phyloP scores from a whole-genome alignment of 2,329 filamentous ascomycete species.

The Paecilomyces dactylethromorphus region DNA sequence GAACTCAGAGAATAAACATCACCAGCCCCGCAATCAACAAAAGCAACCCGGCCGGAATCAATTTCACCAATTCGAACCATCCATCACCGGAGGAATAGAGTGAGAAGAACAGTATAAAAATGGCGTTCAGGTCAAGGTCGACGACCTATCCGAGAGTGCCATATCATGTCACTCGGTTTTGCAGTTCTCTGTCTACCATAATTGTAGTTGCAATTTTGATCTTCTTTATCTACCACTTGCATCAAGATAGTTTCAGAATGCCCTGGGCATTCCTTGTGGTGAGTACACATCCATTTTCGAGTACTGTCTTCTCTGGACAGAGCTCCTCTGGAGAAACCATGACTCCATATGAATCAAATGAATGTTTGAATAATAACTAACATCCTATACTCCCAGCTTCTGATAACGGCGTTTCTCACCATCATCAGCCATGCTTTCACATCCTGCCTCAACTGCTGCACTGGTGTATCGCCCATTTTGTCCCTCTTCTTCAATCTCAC shows the following conservation, averaged over 20 bases:
- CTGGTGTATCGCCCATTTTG: conserved; percentile 46
- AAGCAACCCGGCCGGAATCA: neutral
- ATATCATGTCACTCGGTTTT: conserved; percentile 33
- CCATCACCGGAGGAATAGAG: neutral
- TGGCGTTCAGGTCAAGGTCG: conserved; percentile 26
- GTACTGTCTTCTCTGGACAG: neutral
- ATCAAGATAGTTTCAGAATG: conserved; percentile 44
- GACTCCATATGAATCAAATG: neutral
- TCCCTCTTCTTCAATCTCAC: conserved; percentile 45
- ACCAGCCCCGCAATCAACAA: neutral
- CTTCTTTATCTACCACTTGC: conserved; percentile 51
- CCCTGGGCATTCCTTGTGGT: conserved; percentile 58
- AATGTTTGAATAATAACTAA: neutral
- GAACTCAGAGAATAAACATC: neutral
- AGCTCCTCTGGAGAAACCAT: neutral
- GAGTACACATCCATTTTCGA: conserved; percentile 15
- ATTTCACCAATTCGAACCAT: neutral
- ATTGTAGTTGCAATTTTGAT: conserved; percentile 49
- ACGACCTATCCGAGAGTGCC: conserved; percentile 30
- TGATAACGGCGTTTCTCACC: conserved; percentile 46
- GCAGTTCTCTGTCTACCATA: conserved; percentile 45
- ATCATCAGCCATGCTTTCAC: conserved; percentile 44
- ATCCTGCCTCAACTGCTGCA: conserved; percentile 45
- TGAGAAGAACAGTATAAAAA: conserved; percentile 9
- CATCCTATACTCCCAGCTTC: conserved; percentile 34